phyloP scores from a whole-genome alignment of 2,329 filamentous ascomycete species.

The Epichloe baconii region DNA sequence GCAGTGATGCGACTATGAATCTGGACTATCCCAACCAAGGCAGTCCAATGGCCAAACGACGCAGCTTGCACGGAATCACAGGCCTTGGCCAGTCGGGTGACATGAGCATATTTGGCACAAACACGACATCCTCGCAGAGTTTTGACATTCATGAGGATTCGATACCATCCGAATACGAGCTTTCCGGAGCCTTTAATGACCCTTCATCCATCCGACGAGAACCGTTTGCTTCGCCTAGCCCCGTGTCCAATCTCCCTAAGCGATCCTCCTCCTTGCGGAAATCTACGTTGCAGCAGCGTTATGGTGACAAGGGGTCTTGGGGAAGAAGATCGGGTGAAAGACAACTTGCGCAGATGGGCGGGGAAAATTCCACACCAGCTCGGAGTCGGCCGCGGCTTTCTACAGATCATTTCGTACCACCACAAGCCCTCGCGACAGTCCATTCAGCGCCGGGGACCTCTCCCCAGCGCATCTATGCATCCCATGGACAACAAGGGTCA shows the following conservation, averaged over 20 bases:
- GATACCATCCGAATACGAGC: conserved; percentile 36
- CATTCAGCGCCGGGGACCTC: conserved; percentile 44
- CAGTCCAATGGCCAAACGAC: conserved; percentile 81
- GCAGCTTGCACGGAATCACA: conserved; percentile 71
- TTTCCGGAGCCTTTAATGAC: conserved; percentile 24
- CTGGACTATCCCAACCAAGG: conserved; percentile 65
- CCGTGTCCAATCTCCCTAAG: conserved; percentile 45
- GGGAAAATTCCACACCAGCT: conserved; percentile 44
- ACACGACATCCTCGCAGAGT: conserved; percentile 25
- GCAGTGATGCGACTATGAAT: conserved; percentile 82
- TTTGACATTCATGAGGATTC: conserved; percentile 41
- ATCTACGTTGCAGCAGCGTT: conserved; percentile 77
- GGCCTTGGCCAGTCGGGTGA: conserved; percentile 40
- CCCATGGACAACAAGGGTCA: conserved; percentile 29
- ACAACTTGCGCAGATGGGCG: conserved; percentile 35
- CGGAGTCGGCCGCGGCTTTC: conserved; percentile 61
- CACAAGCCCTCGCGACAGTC: conserved; percentile 47
- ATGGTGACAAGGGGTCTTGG: conserved; percentile 53
- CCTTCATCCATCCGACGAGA: conserved; percentile 20
- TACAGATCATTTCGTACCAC: conserved; percentile 62
- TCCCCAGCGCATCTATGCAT: conserved; percentile 41
- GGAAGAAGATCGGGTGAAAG: conserved; percentile 45
- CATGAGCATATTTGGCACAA: conserved; percentile 66
- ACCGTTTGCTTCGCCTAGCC: conserved; percentile 28
- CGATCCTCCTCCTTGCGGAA: conserved; percentile 68